A percentile compares a stretch with the other conserved stretches of the same genome.
Conservation (phyloP, 768 basidiomycete species). For the Mycena venus region DNA sequence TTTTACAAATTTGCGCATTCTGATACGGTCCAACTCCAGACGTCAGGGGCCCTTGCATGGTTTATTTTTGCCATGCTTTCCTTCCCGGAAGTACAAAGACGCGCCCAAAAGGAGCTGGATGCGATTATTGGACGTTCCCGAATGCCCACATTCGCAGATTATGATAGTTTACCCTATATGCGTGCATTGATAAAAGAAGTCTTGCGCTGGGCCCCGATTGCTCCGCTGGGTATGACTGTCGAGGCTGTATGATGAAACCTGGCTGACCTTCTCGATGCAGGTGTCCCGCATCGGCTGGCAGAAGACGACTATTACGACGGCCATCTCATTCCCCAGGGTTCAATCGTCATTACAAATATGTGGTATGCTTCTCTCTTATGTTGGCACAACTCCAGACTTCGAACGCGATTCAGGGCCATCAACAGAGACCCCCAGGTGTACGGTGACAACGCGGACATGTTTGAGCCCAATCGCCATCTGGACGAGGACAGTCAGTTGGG, state of each 20-base stretch:
- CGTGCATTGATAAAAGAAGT: constrained; percentile 3
- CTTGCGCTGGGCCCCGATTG: background rate
- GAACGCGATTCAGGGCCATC: constrained; percentile 25
- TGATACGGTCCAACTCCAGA: background rate
- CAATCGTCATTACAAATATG: constrained; percentile 40
- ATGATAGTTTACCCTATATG: background rate
- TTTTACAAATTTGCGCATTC: background rate
- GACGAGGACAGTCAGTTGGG: constrained; percentile 41
- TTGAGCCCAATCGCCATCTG: constrained; percentile 44
- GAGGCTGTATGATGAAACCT: background rate
- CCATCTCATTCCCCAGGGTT: constrained; percentile 42
- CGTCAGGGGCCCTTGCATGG: background rate
- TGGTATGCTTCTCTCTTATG: constrained; percentile 7
- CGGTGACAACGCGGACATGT: constrained; percentile 40
- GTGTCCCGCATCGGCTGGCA: constrained; percentile 37
- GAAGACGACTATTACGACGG: constrained; percentile 48
- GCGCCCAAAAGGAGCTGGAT: constrained; percentile 5
- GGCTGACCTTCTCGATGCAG: constrained; percentile 32
- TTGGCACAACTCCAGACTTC: background rate
- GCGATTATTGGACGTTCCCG: background rate
- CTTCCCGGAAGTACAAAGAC: background rate
- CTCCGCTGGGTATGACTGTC: background rate
- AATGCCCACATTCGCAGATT: constrained; percentile 8
- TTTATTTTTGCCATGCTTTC: background rate
- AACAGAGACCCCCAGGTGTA: constrained; percentile 44